Base-by-base conservation (phyloP, 2,329 filamentous ascomycete species). In the Thelonectria rubi region DNA sequence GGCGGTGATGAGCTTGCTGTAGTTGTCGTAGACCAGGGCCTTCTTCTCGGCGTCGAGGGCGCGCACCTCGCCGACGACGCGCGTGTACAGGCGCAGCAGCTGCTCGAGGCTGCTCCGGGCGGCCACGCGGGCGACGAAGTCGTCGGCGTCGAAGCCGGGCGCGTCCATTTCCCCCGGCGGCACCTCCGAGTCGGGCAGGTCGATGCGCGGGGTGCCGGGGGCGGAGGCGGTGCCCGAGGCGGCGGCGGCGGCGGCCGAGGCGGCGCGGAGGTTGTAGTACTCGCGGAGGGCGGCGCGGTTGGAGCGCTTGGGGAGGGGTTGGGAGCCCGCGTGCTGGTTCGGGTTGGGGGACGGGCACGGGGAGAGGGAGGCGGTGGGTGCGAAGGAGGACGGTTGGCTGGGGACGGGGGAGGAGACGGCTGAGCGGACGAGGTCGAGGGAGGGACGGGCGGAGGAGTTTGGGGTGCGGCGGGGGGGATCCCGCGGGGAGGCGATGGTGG, bases 21-120 rank as follows among this genome's bases (percentile, higher is more conserved):
- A 99, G 75, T 99, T 99, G 76, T 99, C 94, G 76, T 99, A 99
- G 5, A 99, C 95, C 64, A 99, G 80, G 2, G 94, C 94, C 79
- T 99, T 99, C 77, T 95, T 91, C 83, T 99, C 95, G 21, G 94
- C 94, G 73, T 98, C 95, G 17, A 99, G 83, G 2, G 92, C 94
- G 39, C 93, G 82, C 49, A 97, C 94, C 79, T 98, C 94, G 67
- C 88, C 85, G 68, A 94, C 78, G 10, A 94, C 82, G 20, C 86
- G 84, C 48, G 90, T 88, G 74, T 95, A 93, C 1, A 90, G 82
- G 55, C 83, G 83, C 72, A 95, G 74, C 55, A 95, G 80, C 56
- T 90, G 90, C 72, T 89, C 86, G 34, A 95, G 80, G 6, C 84
- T 84, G 72, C 86, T 86, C 55, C 82, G 82, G n/a, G 81, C 82